Base-by-base conservation (phyloP, 768 basidiomycete species). In the Suillus cothurnatus region DNA sequence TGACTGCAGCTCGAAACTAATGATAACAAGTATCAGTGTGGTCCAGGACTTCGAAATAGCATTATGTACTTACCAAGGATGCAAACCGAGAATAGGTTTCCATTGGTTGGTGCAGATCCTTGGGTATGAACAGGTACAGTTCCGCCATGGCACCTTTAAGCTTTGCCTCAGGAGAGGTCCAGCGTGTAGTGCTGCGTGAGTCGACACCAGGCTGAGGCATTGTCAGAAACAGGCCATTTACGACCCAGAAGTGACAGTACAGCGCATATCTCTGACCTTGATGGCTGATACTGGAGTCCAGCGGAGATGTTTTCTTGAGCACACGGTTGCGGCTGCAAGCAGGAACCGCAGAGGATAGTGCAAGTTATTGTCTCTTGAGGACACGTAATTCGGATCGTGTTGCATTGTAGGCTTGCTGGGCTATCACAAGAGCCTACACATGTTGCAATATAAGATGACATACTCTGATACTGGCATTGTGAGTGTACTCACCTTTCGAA, bases 401-500 rank as follows among this genome's bases (percentile, higher is more conserved):
- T n/a, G n/a, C n/a, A n/a, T n/a, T n/a, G n/a, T n/a, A n/a, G n/a
- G n/a, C n/a, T n/a, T n/a, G n/a, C n/a, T n/a, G n/a, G n/a, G n/a
- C n/a, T n/a, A n/a, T n/a, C n/a, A n/a, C n/a, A n/a, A n/a, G n/a
- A n/a, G n/a, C n/a, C n/a, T n/a, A n/a, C n/a, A n/a, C n/a, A n/a
- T n/a, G n/a, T n/a, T n/a, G n/a, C n/a, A n/a, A 50, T 14, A 55
- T 21, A 19, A 55, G 32, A 55, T n/a, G 53, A n/a, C 53, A 55
- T 55, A 34, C 19, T 43, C 3, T 19, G 19, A 34, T 3, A 34
- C 53, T 1, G 32, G 9, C 21, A 12, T 55, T 49, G 23, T 3
- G 19, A 52, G 50, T 28, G 12, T 39, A 1, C 61, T 62, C 17
- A 63, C 62, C 62, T 63, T 63, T 38, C 50, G 52, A 15, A 63